Percentiles rank a stretch among this genome's conserved stretches.
phyloP scores from a whole-genome alignment of 345 rosid genomes.

The Clausena lansium region DNA sequence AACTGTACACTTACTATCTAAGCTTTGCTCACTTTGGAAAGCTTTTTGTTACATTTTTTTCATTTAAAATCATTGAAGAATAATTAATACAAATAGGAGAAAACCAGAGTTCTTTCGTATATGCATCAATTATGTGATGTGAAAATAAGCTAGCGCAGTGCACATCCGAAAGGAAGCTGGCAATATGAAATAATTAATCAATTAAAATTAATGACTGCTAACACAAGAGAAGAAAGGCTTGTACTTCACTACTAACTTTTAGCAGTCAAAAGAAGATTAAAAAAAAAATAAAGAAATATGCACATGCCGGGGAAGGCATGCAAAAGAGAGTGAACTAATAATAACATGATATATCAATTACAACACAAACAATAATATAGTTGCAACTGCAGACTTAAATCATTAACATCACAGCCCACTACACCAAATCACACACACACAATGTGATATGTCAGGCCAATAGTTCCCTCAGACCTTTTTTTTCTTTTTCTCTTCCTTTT shows the following conservation, averaged over 20 bases:
- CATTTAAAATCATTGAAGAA: not conserved
- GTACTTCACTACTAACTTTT: not conserved
- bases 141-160: not conserved
- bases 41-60: too few species aligned
- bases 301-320: not conserved
- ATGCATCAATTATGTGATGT: not conserved
- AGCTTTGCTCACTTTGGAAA: not conserved
- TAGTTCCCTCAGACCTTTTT: not conserved
- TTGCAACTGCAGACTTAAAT: not conserved
- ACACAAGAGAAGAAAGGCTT: not conserved
- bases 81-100: not conserved
- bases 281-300: too few species aligned
- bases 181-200: too few species aligned
- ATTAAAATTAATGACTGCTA: not conserved
- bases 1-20: not conserved
- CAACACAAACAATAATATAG: not conserved
- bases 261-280: not conserved
- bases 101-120: not conserved
- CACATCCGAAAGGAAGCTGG: not conserved
- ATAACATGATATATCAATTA: not conserved
- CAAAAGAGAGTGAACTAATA: not conserved
- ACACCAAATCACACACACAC: not conserved
- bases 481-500: not conserved
- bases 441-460: not conserved
- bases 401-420: not conserved